Evolutionary conservation across 176 grass and related monocot genomes (phyloP).

Genomic region (Oryza longistaminata): DNA sequence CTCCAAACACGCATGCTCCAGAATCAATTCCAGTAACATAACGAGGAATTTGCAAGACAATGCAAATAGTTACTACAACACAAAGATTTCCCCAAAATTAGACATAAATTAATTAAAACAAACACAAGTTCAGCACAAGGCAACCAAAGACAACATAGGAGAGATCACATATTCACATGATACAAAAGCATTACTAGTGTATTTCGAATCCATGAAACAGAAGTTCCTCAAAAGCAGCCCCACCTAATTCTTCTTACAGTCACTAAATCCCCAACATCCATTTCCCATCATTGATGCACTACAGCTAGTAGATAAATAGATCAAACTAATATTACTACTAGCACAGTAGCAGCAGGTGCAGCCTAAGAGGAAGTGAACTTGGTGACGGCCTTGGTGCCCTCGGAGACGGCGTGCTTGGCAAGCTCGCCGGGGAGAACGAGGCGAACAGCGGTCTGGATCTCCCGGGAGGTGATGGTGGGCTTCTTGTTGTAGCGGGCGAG

Average conservation of each 20-base stretch:
- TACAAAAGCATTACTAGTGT: no score
- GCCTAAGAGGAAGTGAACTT: not conserved
- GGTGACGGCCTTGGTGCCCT: constrained; percentile 60
- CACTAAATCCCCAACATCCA: no score
- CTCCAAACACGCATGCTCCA: not conserved
- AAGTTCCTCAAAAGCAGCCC: no score
- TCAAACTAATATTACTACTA: not conserved
- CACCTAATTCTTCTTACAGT: no score
- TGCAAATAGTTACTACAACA: no score
- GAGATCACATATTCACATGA: no score
- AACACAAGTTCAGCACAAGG: no score
- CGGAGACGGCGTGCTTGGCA: constrained; percentile 68
- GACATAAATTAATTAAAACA: no score
- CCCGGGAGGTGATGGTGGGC: constrained; percentile 65
- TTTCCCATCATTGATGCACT: not conserved
- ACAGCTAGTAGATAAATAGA: not conserved
- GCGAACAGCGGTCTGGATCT: constrained; percentile 66
- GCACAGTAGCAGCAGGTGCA: not conserved
- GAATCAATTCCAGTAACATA: not conserved
- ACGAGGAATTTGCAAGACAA: no score
- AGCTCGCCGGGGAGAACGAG: constrained; percentile 62
- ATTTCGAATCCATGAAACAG: no score
- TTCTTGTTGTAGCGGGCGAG: constrained; percentile 64
- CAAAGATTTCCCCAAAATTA: no score
- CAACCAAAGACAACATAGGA: no score